Evolutionary conservation across 768 basidiomycete species (phyloP), one percentile per base, ranked within the genome.

Genomic region (Cyathus striatus): DNA sequence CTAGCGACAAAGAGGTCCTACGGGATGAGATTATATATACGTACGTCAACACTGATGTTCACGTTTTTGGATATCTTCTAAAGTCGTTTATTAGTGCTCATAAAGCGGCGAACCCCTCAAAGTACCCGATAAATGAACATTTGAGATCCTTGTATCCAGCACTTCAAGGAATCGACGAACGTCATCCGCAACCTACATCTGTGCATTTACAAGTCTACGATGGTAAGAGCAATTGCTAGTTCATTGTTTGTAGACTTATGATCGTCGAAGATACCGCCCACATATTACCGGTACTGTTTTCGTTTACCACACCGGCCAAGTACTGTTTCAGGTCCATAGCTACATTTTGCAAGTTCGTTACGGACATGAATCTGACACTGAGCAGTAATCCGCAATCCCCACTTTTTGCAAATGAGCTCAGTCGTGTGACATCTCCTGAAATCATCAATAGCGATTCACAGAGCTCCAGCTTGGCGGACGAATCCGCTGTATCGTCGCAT

Each of bases 161-260:
- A 5, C 57, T 86, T 18, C 55, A 67, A 6, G 75, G 68, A 9
- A 80, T 85, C 47, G 82, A 81, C 54, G 52, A 61, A 13, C 68
- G 69, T 9, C 63, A 64, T 49, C 57, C 61, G n/a, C 53, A 56
- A 40, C 70, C 86, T 2, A 92, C 93, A 1, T 72, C 83, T 43
- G 91, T 95, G 14, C 93, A 97, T 65, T 68, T 97, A 9, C 93
- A 97, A 60, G 81, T 96, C 1, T 96, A 92, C 56, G 93, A 97
- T 56, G 91, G 90, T 75, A 60, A 52, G 58, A 67, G 57, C 32
- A 21, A n/a, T 24, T 39, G 7, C 16, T 34, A 17, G 3, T 6
- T 21, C 21, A 34, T 34, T 14, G 33, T 39, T 52, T 43, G 37
- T 46, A 56, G 9, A 6, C 44, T 59, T 52, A 36, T 49, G 44